phyloP scores from a whole-genome alignment of 139 green algal genomes.

The Auxenochlorella protothecoides region DNA sequence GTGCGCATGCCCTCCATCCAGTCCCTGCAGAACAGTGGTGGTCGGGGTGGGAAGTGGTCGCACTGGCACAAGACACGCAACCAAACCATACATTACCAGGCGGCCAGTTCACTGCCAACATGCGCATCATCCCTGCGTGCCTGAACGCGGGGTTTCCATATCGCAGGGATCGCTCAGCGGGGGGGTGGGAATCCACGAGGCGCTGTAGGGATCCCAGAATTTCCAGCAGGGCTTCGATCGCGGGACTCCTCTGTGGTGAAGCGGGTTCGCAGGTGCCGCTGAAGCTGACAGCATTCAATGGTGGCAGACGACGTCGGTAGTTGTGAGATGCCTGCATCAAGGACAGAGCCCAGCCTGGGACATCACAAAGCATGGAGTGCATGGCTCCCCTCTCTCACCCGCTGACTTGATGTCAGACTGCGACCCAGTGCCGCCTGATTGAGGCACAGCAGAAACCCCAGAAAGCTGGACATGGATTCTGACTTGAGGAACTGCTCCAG shows the following conservation, averaged over 20 bases:
- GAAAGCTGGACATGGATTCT: constrained; percentile 38
- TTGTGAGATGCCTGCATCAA: not conserved
- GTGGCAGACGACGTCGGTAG: constrained; percentile 2
- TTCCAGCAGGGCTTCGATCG: constrained; percentile 16
- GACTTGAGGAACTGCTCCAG: constrained; percentile 41
- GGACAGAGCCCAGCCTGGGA: not conserved
- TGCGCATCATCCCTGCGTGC: not conserved
- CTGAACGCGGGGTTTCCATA: constrained; percentile 93
- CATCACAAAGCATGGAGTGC: not conserved
- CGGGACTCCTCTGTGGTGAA: too few species aligned
- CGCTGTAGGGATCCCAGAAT: constrained; percentile 47
- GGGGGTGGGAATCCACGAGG: constrained; percentile 76
- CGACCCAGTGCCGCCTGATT: constrained; percentile 56
- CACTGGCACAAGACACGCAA: not conserved
- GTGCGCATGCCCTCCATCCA: constrained; percentile 57
- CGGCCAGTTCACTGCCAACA: not conserved
- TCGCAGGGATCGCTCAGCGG: constrained; percentile 57
- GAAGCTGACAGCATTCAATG: constrained; percentile 23
- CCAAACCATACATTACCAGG: too few species aligned
- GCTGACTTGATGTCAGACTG: constrained; percentile 15
- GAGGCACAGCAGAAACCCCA: constrained; percentile 75
- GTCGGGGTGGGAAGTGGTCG: not conserved
- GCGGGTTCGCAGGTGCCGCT: constrained; percentile 1
- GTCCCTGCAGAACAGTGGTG: constrained; percentile 1
- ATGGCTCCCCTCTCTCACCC: not conserved